Conservation (phyloP, 129 eudicot species). For the Kitagawia praeruptora region DNA sequence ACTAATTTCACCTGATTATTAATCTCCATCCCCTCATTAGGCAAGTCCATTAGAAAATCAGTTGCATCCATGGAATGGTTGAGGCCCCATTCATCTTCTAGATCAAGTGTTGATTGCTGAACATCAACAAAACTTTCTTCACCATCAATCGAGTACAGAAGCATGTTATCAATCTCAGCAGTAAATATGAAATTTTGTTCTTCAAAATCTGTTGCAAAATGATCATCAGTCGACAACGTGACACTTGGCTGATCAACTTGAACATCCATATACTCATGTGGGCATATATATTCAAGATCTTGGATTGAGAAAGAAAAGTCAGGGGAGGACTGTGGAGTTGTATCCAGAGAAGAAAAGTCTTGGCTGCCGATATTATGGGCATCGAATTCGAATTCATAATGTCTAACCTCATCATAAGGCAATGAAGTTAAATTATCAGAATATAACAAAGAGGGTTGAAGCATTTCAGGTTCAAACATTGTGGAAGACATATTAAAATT, state of each 20-base stretch:
- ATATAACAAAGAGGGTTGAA: conserved; percentile 20
- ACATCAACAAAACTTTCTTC: neutral
- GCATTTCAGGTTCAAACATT: conserved; percentile 18
- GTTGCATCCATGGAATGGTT: conserved; percentile 2
- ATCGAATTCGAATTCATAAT: neutral
- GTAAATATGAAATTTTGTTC: conserved; percentile 9
- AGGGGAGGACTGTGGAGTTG: conserved; percentile 11
- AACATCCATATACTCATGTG: conserved; percentile 15
- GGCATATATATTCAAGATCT: conserved; percentile 8
- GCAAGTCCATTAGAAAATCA: conserved; percentile 8
- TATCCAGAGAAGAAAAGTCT: conserved; percentile 1
- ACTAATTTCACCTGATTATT: conserved; percentile 6
- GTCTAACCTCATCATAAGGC: neutral
- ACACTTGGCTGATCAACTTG: conserved; percentile 9
- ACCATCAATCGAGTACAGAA: neutral
- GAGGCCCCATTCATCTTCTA: conserved; percentile 9
- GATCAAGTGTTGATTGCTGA: conserved; percentile 5
- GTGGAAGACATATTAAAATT: neutral
- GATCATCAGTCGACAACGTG: neutral
- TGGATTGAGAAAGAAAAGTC: conserved; percentile 12
- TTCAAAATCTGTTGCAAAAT: conserved; percentile 13
- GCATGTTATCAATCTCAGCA: conserved; percentile 7
- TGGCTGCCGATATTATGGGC: neutral
- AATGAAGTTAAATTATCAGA: neutral
- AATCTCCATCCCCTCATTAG: neutral